Evolutionary conservation across 768 basidiomycete genomes (phyloP).

Genomic region (Asterophora lycoperdoides): DNA sequence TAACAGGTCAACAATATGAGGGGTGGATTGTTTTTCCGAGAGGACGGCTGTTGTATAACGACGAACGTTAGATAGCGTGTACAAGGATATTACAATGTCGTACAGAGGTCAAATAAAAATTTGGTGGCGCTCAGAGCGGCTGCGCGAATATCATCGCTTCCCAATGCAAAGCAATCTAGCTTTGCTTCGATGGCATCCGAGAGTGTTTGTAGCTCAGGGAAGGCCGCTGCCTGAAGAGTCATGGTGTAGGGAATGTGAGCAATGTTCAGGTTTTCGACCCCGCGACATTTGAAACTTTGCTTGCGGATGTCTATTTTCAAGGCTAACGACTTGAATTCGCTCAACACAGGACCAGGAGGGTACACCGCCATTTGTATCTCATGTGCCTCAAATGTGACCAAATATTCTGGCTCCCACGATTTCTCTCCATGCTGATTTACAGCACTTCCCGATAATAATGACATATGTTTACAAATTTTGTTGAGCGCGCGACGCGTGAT

Average conservation of each 20-base stretch:
- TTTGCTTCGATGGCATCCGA: slow-evolving; percentile 51
- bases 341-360: too few species aligned
- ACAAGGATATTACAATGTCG: slow-evolving; percentile 19
- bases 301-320: slow-evolving; percentile 8
- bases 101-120: slow-evolving; percentile 73
- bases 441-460: too few species aligned
- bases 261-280: neutral
- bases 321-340: neutral
- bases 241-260: neutral
- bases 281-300: neutral
- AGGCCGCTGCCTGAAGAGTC: slow-evolving; percentile 2
- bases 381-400: too few species aligned
- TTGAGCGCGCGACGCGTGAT: too few species aligned
- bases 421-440: too few species aligned
- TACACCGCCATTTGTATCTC: too few species aligned
- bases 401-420: too few species aligned
- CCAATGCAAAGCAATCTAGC: slow-evolving; percentile 52
- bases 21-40: slow-evolving; percentile 61
- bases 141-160: slow-evolving; percentile 47
- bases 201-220: slow-evolving; percentile 42
- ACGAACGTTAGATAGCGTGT: slow-evolving; percentile 10
- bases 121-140: slow-evolving; percentile 68
- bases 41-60: slow-evolving; percentile 46
- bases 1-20: slow-evolving; percentile 63
- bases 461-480: too few species aligned